Evolutionary conservation across 2,329 filamentous ascomycete genomes (phyloP).

Genomic region (Sclerotinia sclerotiorum): DNA sequence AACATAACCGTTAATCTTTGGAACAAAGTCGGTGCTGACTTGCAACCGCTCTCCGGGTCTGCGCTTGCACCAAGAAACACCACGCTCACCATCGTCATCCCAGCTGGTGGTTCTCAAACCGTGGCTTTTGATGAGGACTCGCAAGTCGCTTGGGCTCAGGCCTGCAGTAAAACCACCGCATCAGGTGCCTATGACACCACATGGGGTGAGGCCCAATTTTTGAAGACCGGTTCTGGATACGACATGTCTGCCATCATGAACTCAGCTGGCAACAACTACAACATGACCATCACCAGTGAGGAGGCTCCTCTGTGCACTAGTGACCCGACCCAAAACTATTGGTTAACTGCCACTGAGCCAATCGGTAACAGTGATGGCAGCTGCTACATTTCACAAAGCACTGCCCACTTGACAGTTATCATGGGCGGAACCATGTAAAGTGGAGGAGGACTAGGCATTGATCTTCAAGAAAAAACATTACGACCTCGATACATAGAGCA

Average conservation of each 20-base stretch:
- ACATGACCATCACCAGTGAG: slow-evolving; percentile 36
- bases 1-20: slow-evolving; percentile 35
- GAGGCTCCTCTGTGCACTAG: slow-evolving; percentile 36
- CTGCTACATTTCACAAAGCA: slow-evolving; percentile 35
- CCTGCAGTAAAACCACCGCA: slow-evolving; percentile 16
- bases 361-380: slow-evolving; percentile 37
- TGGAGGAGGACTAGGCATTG: not conserved
- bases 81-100: slow-evolving; percentile 34
- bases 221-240: slow-evolving; percentile 34
- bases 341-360: slow-evolving; percentile 34
- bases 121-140: slow-evolving; percentile 37
- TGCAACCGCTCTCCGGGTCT: slow-evolving; percentile 30
- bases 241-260: slow-evolving; percentile 40
- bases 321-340: slow-evolving; percentile 36
- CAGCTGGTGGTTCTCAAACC: slow-evolving; percentile 31
- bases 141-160: slow-evolving; percentile 34
- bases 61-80: slow-evolving; percentile 34
- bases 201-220: slow-evolving; percentile 38
- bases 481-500: slow-evolving; percentile 33
- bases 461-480: slow-evolving; percentile 19
- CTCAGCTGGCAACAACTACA: slow-evolving; percentile 35
- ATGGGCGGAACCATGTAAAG: slow-evolving; percentile 36
- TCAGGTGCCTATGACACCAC: slow-evolving; percentile 35
- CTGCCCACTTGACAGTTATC: slow-evolving; percentile 31
- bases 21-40: slow-evolving; percentile 35